phyloP scores from a whole-genome alignment of 805 yeast genomes.

The Metschnikowia drakensbergensis region DNA sequence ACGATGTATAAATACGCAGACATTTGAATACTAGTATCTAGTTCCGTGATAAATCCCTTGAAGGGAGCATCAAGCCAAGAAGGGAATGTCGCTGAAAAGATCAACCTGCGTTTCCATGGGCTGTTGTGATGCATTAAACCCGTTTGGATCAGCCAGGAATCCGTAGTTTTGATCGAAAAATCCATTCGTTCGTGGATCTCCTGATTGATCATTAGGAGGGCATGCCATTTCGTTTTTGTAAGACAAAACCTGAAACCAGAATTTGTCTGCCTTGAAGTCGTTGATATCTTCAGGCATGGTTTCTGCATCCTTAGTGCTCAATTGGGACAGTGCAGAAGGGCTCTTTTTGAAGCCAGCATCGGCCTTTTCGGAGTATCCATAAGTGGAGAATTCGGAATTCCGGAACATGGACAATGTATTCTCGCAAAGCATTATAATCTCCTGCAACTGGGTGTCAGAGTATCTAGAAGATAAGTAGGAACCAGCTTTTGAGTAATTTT shows the following conservation, averaged over 20 bases:
- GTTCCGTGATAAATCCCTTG: not conserved
- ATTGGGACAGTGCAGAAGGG: not conserved
- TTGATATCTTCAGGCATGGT: conserved; percentile 11
- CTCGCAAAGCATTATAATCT: conserved; percentile 20
- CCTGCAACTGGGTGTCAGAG: conserved; percentile 23
- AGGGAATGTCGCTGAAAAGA: conserved; percentile 27
- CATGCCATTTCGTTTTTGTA: conserved; percentile 22
- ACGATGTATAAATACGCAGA: conserved; percentile 4
- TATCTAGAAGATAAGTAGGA: conserved; percentile 15
- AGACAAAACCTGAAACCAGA: conserved; percentile 35
- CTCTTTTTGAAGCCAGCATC: conserved; percentile 7
- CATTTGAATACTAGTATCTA: not conserved
- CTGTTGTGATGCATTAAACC: not conserved
- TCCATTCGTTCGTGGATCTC: not conserved
- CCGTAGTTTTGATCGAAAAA: not conserved
- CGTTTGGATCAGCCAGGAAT: not conserved
- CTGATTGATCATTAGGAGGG: not conserved
- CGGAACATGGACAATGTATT: conserved; percentile 13
- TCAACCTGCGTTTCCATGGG: conserved; percentile 17
- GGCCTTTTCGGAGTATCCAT: conserved; percentile 12
- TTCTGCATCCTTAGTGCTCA: conserved; percentile 1
- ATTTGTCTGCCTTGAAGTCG: conserved; percentile 30
- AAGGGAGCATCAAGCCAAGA: not conserved
- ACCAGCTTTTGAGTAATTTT: conserved; percentile 16
- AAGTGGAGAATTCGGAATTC: conserved; percentile 11